Percentiles rank a stretch among this genome's conserved stretches.
Conservation (phyloP, 495 filamentous ascomycete species). For the Trichoderma erinaceum region DNA sequence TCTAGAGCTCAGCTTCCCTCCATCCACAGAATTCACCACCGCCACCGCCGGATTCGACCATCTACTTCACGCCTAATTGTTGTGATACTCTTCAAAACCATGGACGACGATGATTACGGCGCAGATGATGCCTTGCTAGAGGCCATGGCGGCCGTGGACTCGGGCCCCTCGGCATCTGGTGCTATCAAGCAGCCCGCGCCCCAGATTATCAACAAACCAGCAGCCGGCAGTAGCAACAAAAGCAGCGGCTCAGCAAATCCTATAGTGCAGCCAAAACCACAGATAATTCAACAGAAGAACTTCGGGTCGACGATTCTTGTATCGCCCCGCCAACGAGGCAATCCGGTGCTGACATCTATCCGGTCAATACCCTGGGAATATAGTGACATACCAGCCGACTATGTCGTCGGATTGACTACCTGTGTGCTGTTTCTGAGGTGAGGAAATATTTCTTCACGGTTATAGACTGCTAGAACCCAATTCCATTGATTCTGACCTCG, state of each 20-base stretch:
- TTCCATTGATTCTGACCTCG: not conserved
- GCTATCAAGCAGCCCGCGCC: conserved; percentile 37
- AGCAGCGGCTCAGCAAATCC: conserved; percentile 36
- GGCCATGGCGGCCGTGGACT: conserved; percentile 32
- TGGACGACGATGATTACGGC: conserved; percentile 55
- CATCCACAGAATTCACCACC: not conserved
- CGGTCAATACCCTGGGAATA: conserved; percentile 92
- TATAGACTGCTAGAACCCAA: not conserved
- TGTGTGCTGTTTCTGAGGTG: conserved; percentile 76
- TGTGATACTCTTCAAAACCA: conserved; percentile 14
- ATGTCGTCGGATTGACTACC: conserved; percentile 78
- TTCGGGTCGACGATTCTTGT: conserved; percentile 77
- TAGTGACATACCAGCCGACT: conserved; percentile 89
- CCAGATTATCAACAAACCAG: conserved; percentile 38
- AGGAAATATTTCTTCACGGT: not conserved
- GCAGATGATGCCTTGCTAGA: conserved; percentile 54
- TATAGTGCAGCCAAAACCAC: conserved; percentile 81
- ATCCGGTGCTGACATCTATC: conserved; percentile 81
- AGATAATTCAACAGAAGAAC: conserved; percentile 62
- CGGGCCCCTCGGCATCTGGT: conserved; percentile 29
- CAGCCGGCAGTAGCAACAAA: conserved; percentile 29
- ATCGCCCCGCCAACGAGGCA: conserved; percentile 81
- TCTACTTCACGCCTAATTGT: not conserved
- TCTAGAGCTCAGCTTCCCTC: not conserved
- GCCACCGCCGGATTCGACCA: not conserved